Conservation (phyloP, 345 rosid species). For the Linum trigynum region DNA sequence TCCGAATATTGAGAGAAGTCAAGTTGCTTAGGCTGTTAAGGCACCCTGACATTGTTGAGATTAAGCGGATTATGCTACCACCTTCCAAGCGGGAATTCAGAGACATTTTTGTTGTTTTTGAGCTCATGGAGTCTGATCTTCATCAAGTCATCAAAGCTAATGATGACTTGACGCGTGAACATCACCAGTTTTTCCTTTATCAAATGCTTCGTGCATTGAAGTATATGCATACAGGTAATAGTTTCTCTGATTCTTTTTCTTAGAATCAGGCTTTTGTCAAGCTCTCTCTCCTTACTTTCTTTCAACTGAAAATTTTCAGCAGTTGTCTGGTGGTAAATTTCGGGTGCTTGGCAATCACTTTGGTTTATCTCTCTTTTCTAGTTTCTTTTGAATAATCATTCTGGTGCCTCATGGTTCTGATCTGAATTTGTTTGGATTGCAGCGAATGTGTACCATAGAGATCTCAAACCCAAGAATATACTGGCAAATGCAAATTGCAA, state of each 20-base stretch:
- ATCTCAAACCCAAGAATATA: constrained; percentile 96
- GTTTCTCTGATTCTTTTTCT: not conserved
- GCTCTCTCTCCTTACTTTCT: not conserved
- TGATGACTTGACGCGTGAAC: constrained; percentile 92
- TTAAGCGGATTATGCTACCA: constrained; percentile 87
- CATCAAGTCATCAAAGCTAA: constrained; percentile 98
- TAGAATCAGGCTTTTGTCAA: not conserved
- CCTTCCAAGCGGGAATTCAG: constrained; percentile 89
- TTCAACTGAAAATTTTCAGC: not conserved
- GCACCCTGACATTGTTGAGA: constrained; percentile 93
- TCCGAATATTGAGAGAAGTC: constrained; percentile 82
- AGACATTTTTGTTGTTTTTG: constrained; percentile 91
- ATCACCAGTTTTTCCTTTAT: constrained; percentile 94
- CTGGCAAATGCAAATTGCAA: constrained; percentile 97
- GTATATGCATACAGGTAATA: constrained; percentile 91
- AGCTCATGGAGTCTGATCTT: constrained; percentile 99
- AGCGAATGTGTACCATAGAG: constrained; percentile 96
- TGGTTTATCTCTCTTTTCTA: not conserved
- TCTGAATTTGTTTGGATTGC: constrained; percentile 20
- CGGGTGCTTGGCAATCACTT: not conserved
- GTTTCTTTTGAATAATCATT: constrained; percentile 1
- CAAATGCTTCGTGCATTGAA: constrained; percentile 97
- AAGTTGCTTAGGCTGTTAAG: constrained; percentile 81
- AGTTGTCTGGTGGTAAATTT: not conserved
- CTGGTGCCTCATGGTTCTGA: constrained; percentile 14